Evolutionary conservation across 1,284 basidiomycete genomes (phyloP).

Genomic region (Cutaneotrichosporon dermatis): DNA sequence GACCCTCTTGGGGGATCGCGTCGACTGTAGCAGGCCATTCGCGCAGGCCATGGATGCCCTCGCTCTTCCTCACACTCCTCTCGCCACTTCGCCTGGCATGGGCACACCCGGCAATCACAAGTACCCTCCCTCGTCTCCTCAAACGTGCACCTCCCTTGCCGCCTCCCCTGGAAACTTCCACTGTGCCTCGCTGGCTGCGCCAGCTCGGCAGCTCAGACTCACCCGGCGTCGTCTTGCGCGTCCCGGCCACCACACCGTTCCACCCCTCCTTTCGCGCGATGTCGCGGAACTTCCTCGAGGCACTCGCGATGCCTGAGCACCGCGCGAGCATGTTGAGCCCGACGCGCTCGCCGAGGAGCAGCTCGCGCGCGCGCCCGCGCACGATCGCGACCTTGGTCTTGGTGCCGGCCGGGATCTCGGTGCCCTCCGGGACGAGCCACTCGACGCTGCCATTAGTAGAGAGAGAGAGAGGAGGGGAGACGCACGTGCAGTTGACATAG

Average conservation of each 20-base stretch:
- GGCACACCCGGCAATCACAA: no score
- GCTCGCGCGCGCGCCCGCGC: slow-evolving; percentile 75
- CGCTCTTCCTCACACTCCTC: no score
- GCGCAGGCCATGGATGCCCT: no score
- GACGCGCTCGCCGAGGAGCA: slow-evolving; percentile 91
- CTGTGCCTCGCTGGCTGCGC: no score
- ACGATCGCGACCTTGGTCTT: slow-evolving; percentile 86
- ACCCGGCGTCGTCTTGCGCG: slow-evolving; percentile 96
- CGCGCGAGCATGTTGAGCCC: slow-evolving; percentile 91
- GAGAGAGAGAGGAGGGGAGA: slow-evolving; percentile 20
- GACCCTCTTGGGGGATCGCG: no score
- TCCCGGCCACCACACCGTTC: slow-evolving; percentile 87
- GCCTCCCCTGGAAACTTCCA: no score
- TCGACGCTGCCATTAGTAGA: slow-evolving; percentile 62
- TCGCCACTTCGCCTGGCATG: no score
- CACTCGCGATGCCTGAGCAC: slow-evolving; percentile 94
- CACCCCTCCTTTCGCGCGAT: slow-evolving; percentile 74
- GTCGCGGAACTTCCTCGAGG: slow-evolving; percentile 74
- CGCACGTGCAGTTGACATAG: slow-evolving; percentile 84
- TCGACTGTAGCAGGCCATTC: no score
- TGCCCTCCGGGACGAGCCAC: slow-evolving; percentile 87
- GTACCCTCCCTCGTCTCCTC: no score
- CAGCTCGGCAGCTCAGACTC: slow-evolving; percentile 13
- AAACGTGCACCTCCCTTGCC: no score
- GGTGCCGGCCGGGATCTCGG: slow-evolving; percentile 61